Percentiles rank a stretch among this genome's conserved stretches.
Evolutionary conservation across 192 early-diverging fungal genomes (phyloP).

Genomic region (Coemansia sp.): DNA sequence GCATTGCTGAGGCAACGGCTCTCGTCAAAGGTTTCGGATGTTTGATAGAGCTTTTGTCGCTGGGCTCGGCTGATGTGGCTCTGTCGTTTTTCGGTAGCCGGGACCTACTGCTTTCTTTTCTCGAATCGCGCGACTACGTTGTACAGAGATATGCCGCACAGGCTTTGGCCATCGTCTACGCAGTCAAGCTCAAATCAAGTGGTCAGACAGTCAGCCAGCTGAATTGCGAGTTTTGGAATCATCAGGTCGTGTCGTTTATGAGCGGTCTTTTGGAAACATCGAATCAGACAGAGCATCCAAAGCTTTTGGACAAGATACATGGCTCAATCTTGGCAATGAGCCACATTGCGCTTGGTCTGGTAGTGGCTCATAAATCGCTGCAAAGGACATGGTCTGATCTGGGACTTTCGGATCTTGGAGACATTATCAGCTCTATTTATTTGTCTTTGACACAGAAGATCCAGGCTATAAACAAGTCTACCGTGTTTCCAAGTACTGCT

Average conservation of each 20-base stretch:
- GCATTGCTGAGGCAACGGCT: slow-evolving; percentile 6
- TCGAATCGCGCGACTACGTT: slow-evolving; percentile 12
- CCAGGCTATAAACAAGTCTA: slow-evolving; percentile 14
- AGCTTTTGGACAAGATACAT: slow-evolving; percentile 62
- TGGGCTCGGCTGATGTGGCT: slow-evolving; percentile 18
- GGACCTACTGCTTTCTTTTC: slow-evolving; percentile 13
- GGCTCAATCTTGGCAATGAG: slow-evolving; percentile 73
- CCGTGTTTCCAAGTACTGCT: slow-evolving; percentile 57
- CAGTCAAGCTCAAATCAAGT: slow-evolving; percentile 19
- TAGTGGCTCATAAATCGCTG: slow-evolving; percentile 16
- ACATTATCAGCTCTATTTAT: neutral
- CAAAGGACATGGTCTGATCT: slow-evolving; percentile 26
- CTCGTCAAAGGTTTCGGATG: slow-evolving; percentile 34
- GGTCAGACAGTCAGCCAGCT: neutral
- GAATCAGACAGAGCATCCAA: slow-evolving; percentile 16
- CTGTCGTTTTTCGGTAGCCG: slow-evolving; percentile 26
- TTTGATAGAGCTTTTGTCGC: slow-evolving; percentile 28
- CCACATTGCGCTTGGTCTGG: slow-evolving; percentile 57
- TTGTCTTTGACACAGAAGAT: neutral
- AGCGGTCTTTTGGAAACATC: slow-evolving; percentile 8
- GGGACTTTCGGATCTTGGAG: slow-evolving; percentile 14
- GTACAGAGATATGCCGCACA: slow-evolving; percentile 32
- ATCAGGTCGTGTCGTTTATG: slow-evolving; percentile 11
- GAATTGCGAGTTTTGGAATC: slow-evolving; percentile 25
- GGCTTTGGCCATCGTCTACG: slow-evolving; percentile 26